Base-by-base conservation (phyloP, 768 basidiomycete species). In the Phlegmacium glaucopus region DNA sequence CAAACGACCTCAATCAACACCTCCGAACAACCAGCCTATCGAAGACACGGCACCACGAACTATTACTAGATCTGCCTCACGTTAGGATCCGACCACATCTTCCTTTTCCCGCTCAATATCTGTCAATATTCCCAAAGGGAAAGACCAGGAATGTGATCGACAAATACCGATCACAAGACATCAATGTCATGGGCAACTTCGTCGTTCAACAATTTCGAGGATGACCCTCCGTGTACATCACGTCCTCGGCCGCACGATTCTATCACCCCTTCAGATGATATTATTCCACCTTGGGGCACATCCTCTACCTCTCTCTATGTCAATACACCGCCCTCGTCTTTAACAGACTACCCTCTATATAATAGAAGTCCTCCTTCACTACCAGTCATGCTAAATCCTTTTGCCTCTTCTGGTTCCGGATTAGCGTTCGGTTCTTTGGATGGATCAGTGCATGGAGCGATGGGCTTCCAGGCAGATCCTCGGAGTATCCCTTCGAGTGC, bases 361-460 rank as follows among this genome's bases (percentile, higher is more conserved):
- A 34, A 52, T 10, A 22, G 22, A 5, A 5, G 22, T 22, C 52
- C 39, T 34, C 30, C 56, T 15, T 48, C 46, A 26, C 38, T 37
- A 4, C 29, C 51, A 10, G 22, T 26, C 22, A 28, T 34, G 27
- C 39, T 44, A 30, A 48, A 49, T 17, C 43, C 51, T 13, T 52
- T 48, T 42, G 41, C 54, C 12, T 45, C 44, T 13, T 41, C 50
- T 9, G 38, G 42, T 1, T 47, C 56, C 1, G 34, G 42, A 13
- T 53, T 71, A 13, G 66, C 72, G 38, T 74, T 75, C 59, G 71
- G 66, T 13, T 59, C 53, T 12, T 36, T 38, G 12, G 81, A 82
- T 63, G 82, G 81, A 35, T 74, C 77, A 2, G 78, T 80, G 48
- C 76, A 72, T 26, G 61, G 40, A 46, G 53, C 49, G 5, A 40